Conservation (phyloP, 805 yeast species). For the Candida golubevii region DNA sequence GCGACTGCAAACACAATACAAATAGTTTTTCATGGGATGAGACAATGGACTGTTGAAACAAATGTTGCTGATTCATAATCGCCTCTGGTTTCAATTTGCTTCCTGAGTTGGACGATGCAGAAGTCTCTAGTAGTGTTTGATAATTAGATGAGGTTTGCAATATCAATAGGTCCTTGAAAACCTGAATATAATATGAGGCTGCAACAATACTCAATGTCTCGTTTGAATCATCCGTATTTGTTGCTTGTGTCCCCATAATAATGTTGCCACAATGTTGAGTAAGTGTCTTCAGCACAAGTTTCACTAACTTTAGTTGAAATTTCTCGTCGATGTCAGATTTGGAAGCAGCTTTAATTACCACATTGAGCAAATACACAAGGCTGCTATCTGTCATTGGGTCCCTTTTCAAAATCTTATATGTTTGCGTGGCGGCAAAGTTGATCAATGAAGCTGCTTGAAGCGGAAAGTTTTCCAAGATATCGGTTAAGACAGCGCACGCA, state of each 20-base stretch:
- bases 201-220: constrained; percentile 17
- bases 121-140: constrained; percentile 32
- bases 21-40: constrained; percentile 28
- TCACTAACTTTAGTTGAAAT: constrained; percentile 31
- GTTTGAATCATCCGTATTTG: constrained; percentile 8
- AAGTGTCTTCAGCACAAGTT: constrained; percentile 29
- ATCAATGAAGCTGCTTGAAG: constrained; percentile 33
- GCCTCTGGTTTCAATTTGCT: constrained; percentile 41
- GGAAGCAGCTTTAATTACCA: constrained; percentile 32
- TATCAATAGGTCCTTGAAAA: constrained; percentile 29
- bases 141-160: constrained; percentile 34
- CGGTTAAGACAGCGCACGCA: constrained; percentile 32
- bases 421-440: constrained; percentile 30
- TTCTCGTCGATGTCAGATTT: constrained; percentile 40
- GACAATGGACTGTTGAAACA: constrained; percentile 30
- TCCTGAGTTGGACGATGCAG: constrained; percentile 34
- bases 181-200: constrained; percentile 28
- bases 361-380: constrained; percentile 28
- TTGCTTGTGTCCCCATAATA: constrained; percentile 13
- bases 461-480: constrained; percentile 35
- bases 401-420: constrained; percentile 38
- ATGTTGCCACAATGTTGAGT: constrained; percentile 13
- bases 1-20: constrained; percentile 28
- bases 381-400: constrained; percentile 22
- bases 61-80: constrained; percentile 38